Evolutionary conservation across 1,139 yeast genomes (phyloP), one percentile per base, ranked within the genome.

Genomic region (Yamadazyma sp.): DNA sequence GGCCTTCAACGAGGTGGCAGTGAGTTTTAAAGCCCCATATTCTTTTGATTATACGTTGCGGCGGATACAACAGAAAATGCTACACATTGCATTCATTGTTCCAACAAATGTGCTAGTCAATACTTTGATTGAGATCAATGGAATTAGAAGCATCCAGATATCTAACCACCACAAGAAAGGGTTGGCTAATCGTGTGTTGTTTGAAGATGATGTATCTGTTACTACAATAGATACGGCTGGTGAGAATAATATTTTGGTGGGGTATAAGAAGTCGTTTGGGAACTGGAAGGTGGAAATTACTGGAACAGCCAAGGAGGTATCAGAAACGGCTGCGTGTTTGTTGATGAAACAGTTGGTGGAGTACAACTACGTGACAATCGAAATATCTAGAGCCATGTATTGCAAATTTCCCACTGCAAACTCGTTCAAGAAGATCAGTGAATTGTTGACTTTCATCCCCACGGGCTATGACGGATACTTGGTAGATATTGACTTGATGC

Each of bases 391-490:
- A 15, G 9, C 17, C 6, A 12, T 24, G 26, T 33, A 17, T 13
- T 17, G 11, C 15, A 37, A 28, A 23, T 5, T 21, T 6, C 36
- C 33, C n/a, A 36, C 35, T 25, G 12, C 27, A n/a, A 29, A 33
- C 11, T 37, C 3, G 18, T 42, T 12, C 9, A 26, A 3, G 13
- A 24, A 17, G 11, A 17, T 16, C 43, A 40, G 29, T 37, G 37
- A 16, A 27, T 13, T 33, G 18, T n/a, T 33, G 11, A 26, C 43
- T 6, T 37, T 44, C 8, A 34, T 45, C 11, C 49, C 48, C 11
- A 42, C 43, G 8, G 49, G 49, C 10, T 42, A 44, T 32, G 16
- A 31, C 17, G 49, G 49, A 2, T 44, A 37, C 18, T 29, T 44
- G 16, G 40, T 44, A n/a, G 40, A 42, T 32, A 34, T 45, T 18